phyloP scores from a whole-genome alignment of 345 rosid genomes.

The Gossypium longicalyx region DNA sequence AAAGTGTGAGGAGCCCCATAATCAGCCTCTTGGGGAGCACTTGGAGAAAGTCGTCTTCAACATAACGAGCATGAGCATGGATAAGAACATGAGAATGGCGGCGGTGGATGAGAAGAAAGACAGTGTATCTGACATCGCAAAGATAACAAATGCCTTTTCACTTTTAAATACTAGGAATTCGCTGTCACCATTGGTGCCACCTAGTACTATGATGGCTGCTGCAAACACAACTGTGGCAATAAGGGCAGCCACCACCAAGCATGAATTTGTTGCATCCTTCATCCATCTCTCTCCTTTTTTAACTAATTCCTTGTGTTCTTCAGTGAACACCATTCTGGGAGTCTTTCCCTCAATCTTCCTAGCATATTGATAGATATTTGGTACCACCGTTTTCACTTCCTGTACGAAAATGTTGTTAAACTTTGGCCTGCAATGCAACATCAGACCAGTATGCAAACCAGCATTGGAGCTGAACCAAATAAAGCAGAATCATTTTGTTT shows the following conservation, averaged over 20 bases:
- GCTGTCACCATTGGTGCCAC: slow-evolving; percentile 8
- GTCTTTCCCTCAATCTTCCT: neutral
- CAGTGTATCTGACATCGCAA: slow-evolving; percentile 19
- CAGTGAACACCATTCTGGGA: slow-evolving; percentile 6
- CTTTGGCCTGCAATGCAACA: no score
- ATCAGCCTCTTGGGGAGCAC: slow-evolving; percentile 24
- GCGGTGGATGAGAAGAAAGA: slow-evolving; percentile 23
- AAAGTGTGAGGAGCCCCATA: slow-evolving; percentile 9
- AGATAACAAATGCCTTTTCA: slow-evolving; percentile 11
- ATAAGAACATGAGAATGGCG: slow-evolving; percentile 27
- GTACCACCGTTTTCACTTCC: slow-evolving; percentile 15
- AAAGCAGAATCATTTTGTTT: no score
- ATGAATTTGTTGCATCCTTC: slow-evolving; percentile 26
- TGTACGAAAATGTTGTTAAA: neutral
- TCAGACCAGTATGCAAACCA: no score
- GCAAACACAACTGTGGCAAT: slow-evolving; percentile 28
- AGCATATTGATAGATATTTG: neutral
- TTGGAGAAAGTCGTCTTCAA: slow-evolving; percentile 25
- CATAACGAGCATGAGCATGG: slow-evolving; percentile 23
- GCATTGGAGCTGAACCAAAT: no score
- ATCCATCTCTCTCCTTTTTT: slow-evolving; percentile 24
- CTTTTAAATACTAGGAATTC: slow-evolving; percentile 16
- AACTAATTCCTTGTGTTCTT: slow-evolving; percentile 4
- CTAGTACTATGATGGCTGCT: slow-evolving; percentile 26
- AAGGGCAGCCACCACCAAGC: slow-evolving; percentile 25